A percentile compares a stretch with the other conserved stretches of the same genome.
These are phyloP conservation scores for Alternaria sp. DNA, from an alignment of 2,329 filamentous ascomycete species.

Conservation along the genomic window DNA sequence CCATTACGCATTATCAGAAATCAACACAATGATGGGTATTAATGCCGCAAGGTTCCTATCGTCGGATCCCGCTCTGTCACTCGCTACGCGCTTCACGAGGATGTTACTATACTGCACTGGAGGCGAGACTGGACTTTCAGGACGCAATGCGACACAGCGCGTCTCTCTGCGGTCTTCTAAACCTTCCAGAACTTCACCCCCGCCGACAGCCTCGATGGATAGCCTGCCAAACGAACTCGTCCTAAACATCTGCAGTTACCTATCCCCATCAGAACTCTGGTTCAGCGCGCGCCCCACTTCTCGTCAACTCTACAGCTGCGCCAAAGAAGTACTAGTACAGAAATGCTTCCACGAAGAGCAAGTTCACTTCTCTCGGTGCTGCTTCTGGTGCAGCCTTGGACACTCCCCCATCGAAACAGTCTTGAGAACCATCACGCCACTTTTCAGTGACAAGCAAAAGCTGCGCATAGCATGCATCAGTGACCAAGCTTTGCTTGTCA, in stretches of 20 bases:
- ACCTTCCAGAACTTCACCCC: neutral
- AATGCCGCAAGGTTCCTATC: neutral
- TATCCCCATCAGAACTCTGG: conserved; percentile 8
- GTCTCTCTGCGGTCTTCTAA: neutral
- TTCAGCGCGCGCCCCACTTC: conserved; percentile 2
- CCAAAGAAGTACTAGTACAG: conserved; percentile 5
- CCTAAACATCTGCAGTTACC: conserved; percentile 3
- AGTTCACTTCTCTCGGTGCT: conserved; percentile 9
- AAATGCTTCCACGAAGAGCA: conserved; percentile 3
- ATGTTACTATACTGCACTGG: neutral
- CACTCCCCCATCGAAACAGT: neutral
- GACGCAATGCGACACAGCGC: neutral
- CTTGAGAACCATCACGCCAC: neutral
- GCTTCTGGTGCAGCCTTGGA: conserved; percentile 13
- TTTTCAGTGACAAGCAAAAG: conserved; percentile 1
- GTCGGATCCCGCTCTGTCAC: neutral
- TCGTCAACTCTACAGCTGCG: conserved; percentile 4
- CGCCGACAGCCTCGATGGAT: neutral
- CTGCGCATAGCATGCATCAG: neutral
- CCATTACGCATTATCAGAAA: neutral
- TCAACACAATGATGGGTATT: neutral
- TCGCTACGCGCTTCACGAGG: neutral
- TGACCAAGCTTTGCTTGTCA: neutral
- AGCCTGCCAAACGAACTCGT: conserved; percentile 8
- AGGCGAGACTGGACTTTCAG: neutral